phyloP scores from a whole-genome alignment of 192 early-diverging fungal genomes.

The Coemansia reversa region DNA sequence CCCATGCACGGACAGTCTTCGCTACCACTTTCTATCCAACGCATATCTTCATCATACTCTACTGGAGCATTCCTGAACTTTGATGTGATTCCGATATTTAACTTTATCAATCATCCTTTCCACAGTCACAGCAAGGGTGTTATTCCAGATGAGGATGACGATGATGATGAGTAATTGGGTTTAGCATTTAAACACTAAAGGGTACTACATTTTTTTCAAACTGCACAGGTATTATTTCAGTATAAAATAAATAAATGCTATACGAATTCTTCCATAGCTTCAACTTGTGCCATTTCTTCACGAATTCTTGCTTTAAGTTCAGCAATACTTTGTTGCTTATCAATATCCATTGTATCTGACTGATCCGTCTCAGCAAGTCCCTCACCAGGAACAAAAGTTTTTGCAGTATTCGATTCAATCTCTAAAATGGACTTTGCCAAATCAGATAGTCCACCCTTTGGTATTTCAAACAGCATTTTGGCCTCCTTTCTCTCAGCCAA shows the following conservation, averaged over 20 bases:
- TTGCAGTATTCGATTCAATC: slow-evolving; percentile 54
- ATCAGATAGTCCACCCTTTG: slow-evolving; percentile 62
- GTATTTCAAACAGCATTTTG: slow-evolving; percentile 68
- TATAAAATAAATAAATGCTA: slow-evolving; percentile 4
- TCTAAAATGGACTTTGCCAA: slow-evolving; percentile 66
- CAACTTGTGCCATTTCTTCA: slow-evolving; percentile 46
- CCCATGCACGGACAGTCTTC: slow-evolving; percentile 63
- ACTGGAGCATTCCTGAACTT: slow-evolving; percentile 66
- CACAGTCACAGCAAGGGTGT: slow-evolving; percentile 61
- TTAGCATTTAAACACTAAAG: neutral
- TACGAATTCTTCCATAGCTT: slow-evolving; percentile 51
- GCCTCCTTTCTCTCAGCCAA: slow-evolving; percentile 80
- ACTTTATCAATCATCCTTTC: slow-evolving; percentile 75
- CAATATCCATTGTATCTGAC: slow-evolving; percentile 1
- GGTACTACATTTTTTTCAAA: slow-evolving; percentile 2
- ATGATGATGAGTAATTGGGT: slow-evolving; percentile 41
- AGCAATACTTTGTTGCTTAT: slow-evolving; percentile 34
- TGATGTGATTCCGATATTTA: slow-evolving; percentile 72
- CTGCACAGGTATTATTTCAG: neutral
- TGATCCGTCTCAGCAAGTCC: slow-evolving; percentile 36
- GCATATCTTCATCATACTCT: slow-evolving; percentile 63
- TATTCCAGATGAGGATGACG: slow-evolving; percentile 13
- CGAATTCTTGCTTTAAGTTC: slow-evolving; percentile 50
- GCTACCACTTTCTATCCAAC: slow-evolving; percentile 60
- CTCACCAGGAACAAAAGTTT: slow-evolving; percentile 88